phyloP scores from a whole-genome alignment of 768 basidiomycete species.

The Pleurotus cornucopiae region DNA sequence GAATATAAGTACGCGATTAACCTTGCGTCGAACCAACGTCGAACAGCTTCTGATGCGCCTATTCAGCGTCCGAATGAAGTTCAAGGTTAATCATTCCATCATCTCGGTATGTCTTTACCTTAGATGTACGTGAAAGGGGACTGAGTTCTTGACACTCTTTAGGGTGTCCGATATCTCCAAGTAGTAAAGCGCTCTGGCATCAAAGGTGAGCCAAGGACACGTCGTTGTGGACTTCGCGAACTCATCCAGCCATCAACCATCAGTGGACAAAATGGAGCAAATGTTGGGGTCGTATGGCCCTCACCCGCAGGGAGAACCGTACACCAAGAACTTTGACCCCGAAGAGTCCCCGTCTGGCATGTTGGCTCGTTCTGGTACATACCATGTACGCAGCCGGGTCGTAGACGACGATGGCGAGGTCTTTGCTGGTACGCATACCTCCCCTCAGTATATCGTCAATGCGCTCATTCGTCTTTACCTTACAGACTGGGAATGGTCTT shows the following conservation, averaged over 20 bases:
- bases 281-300: slow-evolving; percentile 97
- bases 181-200: slow-evolving; percentile 78
- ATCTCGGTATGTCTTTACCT: slow-evolving; percentile 55
- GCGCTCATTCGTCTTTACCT: background rate
- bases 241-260: slow-evolving; percentile 22
- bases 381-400: slow-evolving; percentile 76
- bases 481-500: slow-evolving; percentile 81
- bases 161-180: slow-evolving; percentile 87
- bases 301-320: slow-evolving; percentile 54
- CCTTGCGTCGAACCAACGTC: slow-evolving; percentile 2
- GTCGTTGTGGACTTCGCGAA: slow-evolving; percentile 4
- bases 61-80: slow-evolving; percentile 69
- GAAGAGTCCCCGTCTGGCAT: slow-evolving; percentile 75
- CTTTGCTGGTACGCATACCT: slow-evolving; percentile 60
- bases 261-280: slow-evolving; percentile 88
- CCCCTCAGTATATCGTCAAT: background rate
- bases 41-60: slow-evolving; percentile 2
- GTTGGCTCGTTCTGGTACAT: slow-evolving; percentile 78
- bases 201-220: slow-evolving; percentile 43
- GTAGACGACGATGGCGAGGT: slow-evolving; percentile 82
- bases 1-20: slow-evolving; percentile 74
- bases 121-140: background rate
- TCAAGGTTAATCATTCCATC: slow-evolving; percentile 88
- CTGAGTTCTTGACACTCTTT: slow-evolving; percentile 11
- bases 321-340: slow-evolving; percentile 72